Evolutionary conservation across 345 rosid genomes (phyloP).

Genomic region (Arabis hirsuta): DNA sequence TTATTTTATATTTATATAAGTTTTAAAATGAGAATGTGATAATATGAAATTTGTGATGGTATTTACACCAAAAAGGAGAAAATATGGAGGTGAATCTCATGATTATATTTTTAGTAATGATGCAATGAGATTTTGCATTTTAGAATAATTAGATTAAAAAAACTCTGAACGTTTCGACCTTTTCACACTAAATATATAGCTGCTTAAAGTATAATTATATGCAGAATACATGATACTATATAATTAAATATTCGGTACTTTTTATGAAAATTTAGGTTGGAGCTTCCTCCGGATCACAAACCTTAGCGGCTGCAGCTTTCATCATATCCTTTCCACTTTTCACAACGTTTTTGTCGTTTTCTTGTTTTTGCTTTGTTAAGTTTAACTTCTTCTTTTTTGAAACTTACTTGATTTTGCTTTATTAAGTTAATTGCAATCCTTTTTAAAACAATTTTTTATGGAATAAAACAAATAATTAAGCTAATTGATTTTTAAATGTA

Average conservation of each 20-base stretch:
- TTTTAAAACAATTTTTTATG: not conserved
- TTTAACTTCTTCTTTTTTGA: too few species aligned
- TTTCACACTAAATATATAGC: slow-evolving; percentile 1
- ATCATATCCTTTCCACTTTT: slow-evolving; percentile 36
- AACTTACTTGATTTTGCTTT: not conserved
- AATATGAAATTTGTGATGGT: not conserved
- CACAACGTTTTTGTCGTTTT: slow-evolving; percentile 31
- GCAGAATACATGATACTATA: not conserved
- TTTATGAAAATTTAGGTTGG: slow-evolving; percentile 3
- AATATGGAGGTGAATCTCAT: slow-evolving; percentile 25
- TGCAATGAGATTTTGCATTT: slow-evolving; percentile 26
- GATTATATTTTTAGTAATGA: slow-evolving; percentile 24
- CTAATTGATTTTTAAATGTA: too few species aligned
- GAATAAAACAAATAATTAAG: too few species aligned
- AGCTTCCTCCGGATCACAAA: slow-evolving; percentile 29
- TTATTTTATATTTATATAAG: not conserved
- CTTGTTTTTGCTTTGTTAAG: too few species aligned
- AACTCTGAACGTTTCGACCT: slow-evolving; percentile 12
- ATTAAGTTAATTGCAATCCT: slow-evolving; percentile 1
- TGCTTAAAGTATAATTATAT: not conserved
- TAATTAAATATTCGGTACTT: not conserved
- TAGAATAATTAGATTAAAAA: slow-evolving; percentile 8
- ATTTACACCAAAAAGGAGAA: not conserved
- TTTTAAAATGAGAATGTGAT: not conserved
- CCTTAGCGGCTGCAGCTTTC: slow-evolving; percentile 35